A percentile compares a stretch with the other conserved stretches of the same genome.
Evolutionary conservation across 78 protist species (phyloP).

Genomic region (Paulinella micropora): DNA sequence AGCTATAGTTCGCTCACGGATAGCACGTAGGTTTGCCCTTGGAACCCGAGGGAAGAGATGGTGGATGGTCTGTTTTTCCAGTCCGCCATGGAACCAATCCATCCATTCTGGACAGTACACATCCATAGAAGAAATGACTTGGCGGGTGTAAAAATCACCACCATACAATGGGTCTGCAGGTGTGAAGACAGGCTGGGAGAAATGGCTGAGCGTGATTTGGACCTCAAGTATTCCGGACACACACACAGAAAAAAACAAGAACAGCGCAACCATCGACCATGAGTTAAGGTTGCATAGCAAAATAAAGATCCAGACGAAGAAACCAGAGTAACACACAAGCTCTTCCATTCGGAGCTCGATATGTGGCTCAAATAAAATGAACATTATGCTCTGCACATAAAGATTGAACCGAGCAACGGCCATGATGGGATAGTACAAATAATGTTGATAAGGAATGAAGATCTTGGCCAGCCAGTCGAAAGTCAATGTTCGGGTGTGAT

Average conservation of each 20-base stretch:
- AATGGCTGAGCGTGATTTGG: conserved; percentile 18
- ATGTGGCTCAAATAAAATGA: neutral
- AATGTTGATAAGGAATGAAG: conserved; percentile 1
- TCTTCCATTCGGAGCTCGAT: neutral
- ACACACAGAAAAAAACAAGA: neutral
- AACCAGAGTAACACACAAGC: neutral
- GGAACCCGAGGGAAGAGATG: conserved; percentile 30
- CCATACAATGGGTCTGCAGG: no score
- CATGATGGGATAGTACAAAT: conserved; percentile 11
- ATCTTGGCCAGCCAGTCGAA: neutral
- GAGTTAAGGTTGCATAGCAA: neutral
- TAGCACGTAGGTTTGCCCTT: conserved; percentile 2
- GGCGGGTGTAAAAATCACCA: conserved; percentile 3
- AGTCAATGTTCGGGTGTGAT: neutral
- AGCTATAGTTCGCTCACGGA: neutral
- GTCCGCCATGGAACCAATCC: conserved; percentile 38
- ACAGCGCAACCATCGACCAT: neutral
- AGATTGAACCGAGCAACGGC: conserved; percentile 19
- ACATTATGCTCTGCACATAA: conserved; percentile 14
- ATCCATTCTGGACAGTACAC: conserved; percentile 4
- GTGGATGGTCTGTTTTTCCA: conserved; percentile 29
- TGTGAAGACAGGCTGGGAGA: neutral
- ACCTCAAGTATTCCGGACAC: conserved; percentile 17
- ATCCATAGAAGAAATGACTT: conserved; percentile 10
- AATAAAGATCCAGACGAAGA: neutral